A percentile compares a stretch with the other conserved stretches of the same genome.
These are phyloP conservation scores for Macadamia integrifolia DNA, from an alignment of 164 flowering plant genomes.

Conservation along the genomic window DNA sequence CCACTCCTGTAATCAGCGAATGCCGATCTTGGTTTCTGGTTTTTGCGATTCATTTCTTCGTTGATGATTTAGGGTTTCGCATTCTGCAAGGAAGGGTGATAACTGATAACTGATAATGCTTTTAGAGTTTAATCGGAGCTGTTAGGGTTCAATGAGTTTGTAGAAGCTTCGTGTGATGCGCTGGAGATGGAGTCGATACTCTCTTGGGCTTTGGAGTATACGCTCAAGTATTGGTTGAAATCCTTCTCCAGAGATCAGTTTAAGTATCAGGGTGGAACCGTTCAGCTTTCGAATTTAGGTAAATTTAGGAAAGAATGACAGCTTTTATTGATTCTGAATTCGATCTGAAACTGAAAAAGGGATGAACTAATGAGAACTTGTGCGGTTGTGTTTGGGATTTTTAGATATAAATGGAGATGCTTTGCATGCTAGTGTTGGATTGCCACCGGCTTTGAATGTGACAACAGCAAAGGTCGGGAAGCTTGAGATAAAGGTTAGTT, in stretches of 20 bases:
- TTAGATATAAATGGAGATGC: conserved; percentile 94
- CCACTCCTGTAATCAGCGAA: background rate
- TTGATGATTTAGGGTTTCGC: background rate
- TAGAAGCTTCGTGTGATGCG: background rate
- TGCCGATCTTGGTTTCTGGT: background rate
- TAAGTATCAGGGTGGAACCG: conserved; percentile 81
- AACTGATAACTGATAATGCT: background rate
- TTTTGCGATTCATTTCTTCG: background rate
- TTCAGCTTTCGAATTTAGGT: conserved; percentile 91
- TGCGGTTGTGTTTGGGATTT: background rate
- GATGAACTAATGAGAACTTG: background rate
- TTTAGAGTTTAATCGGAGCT: background rate
- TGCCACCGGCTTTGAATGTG: conserved; percentile 84
- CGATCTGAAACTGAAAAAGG: background rate
- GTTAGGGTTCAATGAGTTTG: conserved; percentile 1
- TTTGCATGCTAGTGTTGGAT: conserved; percentile 84
- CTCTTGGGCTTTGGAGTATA: conserved; percentile 86
- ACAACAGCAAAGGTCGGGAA: conserved; percentile 82
- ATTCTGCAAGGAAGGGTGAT: background rate
- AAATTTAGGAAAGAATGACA: background rate
- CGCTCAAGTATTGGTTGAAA: conserved; percentile 94
- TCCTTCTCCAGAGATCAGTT: conserved; percentile 96
- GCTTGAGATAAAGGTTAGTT: conserved; percentile 69
- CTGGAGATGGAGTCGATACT: conserved; percentile 82
- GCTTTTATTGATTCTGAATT: background rate